These are phyloP conservation scores for Cocos nucifera DNA, from an alignment of 176 grass and related monocot genomes.

Conservation along the genomic window DNA sequence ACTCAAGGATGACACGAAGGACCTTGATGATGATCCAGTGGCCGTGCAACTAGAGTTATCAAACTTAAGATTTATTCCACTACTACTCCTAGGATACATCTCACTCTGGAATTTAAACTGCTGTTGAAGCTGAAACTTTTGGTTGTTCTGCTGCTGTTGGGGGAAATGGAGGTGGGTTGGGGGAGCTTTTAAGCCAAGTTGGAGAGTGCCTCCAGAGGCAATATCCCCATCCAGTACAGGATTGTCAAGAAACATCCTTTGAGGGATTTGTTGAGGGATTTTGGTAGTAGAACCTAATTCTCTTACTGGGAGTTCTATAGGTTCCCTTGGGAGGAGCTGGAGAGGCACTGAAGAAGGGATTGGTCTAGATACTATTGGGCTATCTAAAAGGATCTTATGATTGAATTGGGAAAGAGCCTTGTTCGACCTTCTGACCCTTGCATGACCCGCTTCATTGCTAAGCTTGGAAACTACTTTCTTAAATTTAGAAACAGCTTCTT, in stretches of 20 bases:
- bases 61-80: slow-evolving; percentile 47
- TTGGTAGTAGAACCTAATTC: slow-evolving; percentile 25
- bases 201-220: neutral
- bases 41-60: slow-evolving; percentile 66
- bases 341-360: slow-evolving; percentile 32
- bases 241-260: slow-evolving; percentile 51
- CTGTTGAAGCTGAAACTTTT: slow-evolving; percentile 78
- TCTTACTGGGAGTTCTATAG: slow-evolving; percentile 33
- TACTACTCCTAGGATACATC: slow-evolving; percentile 49
- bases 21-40: slow-evolving; percentile 53
- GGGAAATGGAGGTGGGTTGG: slow-evolving; percentile 59
- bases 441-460: slow-evolving; percentile 55
- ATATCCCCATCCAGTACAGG: slow-evolving; percentile 1
- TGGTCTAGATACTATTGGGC: neutral
- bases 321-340: slow-evolving; percentile 55
- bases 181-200: slow-evolving; percentile 27
- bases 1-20: slow-evolving; percentile 74
- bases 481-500: slow-evolving; percentile 59
- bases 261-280: slow-evolving; percentile 49
- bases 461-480: slow-evolving; percentile 44
- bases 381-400: slow-evolving; percentile 59
- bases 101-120: slow-evolving; percentile 80
- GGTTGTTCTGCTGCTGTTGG: slow-evolving; percentile 78
- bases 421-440: slow-evolving; percentile 51
- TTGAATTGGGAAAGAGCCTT: slow-evolving; percentile 57